Percentiles rank a stretch among this genome's conserved stretches.
These are phyloP conservation scores for Podospora fimiseda DNA, from an alignment of 495 filamentous ascomycete species.

Conservation along the genomic window DNA sequence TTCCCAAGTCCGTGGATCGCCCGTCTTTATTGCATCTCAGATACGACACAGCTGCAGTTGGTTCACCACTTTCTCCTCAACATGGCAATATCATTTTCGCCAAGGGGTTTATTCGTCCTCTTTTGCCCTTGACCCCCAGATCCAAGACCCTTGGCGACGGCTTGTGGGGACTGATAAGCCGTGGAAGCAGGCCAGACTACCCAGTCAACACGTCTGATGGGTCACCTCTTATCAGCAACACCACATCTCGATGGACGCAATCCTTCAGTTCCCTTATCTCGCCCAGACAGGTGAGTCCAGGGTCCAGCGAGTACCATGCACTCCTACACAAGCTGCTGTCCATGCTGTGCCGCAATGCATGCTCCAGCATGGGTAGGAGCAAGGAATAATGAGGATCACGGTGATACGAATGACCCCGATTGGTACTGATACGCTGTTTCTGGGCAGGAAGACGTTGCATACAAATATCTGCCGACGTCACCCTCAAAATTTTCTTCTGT, in stretches of 20 bases:
- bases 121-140: neutral
- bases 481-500: neutral
- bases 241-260: neutral
- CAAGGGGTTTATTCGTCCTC: neutral
- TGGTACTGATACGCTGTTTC: neutral
- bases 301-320: no score
- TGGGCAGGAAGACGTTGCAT: neutral
- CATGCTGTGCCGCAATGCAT: neutral
- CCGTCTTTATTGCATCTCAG: neutral
- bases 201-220: neutral
- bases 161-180: constrained; percentile 3
- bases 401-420: neutral
- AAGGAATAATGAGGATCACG: neutral
- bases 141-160: constrained; percentile 1
- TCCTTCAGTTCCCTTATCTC: constrained; percentile 1
- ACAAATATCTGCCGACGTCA: constrained; percentile 5
- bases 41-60: no score
- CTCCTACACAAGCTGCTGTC: no score
- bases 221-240: neutral
- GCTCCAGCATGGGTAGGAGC: neutral
- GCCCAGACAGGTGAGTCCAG: neutral
- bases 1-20: neutral
- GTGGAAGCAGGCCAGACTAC: neutral
- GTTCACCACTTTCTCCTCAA: neutral
- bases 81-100: neutral